Conservation (phyloP, 192 early-diverging fungal genomes). For the Pilobolus umbonatus region DNA sequence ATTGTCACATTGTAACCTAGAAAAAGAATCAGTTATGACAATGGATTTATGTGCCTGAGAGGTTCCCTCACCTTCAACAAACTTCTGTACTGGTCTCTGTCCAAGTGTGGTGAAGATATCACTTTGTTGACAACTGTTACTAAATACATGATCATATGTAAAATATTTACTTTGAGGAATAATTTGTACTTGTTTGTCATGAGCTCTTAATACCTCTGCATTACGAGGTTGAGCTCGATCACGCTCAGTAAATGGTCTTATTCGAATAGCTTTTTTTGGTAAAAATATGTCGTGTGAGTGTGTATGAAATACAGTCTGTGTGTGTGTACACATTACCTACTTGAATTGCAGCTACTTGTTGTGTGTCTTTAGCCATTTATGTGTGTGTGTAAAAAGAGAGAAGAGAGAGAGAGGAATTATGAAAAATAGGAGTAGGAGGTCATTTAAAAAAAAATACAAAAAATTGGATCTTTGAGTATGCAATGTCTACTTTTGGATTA, state of each 20-base stretch:
- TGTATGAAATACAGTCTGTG: not conserved
- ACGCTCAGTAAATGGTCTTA: slow-evolving; percentile 27
- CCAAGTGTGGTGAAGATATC: slow-evolving; percentile 31
- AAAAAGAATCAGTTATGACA: not conserved
- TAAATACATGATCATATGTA: slow-evolving; percentile 36
- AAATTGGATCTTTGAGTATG: too few relatives aligned
- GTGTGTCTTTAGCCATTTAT: slow-evolving; percentile 15
- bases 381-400: slow-evolving; percentile 7
- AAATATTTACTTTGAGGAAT: slow-evolving; percentile 28
- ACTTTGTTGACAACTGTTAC: slow-evolving; percentile 21
- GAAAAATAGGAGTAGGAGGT: not conserved
- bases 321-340: slow-evolving; percentile 21
- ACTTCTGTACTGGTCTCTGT: slow-evolving; percentile 27
- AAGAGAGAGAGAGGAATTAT: not conserved
- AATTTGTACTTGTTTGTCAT: slow-evolving; percentile 22
- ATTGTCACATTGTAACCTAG: slow-evolving; percentile 94
- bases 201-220: slow-evolving; percentile 23
- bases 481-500: too few relatives aligned
- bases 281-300: not conserved
- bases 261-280: slow-evolving; percentile 28
- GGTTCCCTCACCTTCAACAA: slow-evolving; percentile 24
- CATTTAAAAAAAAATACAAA: not conserved
- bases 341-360: slow-evolving; percentile 33
- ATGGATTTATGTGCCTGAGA: not conserved
- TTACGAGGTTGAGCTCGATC: slow-evolving; percentile 28